phyloP scores from a whole-genome alignment of 805 yeast genomes.

The Myxozyma neotropica region DNA sequence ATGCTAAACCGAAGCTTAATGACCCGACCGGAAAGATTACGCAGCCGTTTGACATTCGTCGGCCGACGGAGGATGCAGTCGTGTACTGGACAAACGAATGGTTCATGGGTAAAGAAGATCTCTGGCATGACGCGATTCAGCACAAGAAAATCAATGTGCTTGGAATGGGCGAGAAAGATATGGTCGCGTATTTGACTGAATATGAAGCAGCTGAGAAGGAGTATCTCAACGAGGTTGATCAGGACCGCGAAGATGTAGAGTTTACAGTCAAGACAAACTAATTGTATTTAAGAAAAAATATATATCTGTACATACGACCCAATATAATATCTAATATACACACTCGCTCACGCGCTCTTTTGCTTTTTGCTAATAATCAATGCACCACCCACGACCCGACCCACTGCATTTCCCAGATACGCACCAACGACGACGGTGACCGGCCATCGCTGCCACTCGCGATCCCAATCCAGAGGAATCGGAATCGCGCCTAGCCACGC shows the following conservation, averaged over 20 bases:
- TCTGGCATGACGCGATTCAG: slow-evolving; percentile 20
- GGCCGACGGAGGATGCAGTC: slow-evolving; percentile 18
- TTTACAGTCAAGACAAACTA: background rate
- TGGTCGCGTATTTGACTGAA: slow-evolving; percentile 3
- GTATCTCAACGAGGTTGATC: background rate
- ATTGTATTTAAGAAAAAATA: background rate
- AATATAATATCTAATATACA: too few relatives aligned
- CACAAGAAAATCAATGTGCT: slow-evolving; percentile 18
- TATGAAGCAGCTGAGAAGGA: slow-evolving; percentile 3
- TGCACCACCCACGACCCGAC: slow-evolving; percentile 48
- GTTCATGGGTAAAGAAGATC: slow-evolving; percentile 26
- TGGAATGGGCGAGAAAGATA: slow-evolving; percentile 20
- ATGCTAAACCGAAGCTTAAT: background rate
- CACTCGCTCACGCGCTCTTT: background rate
- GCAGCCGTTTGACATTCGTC: slow-evolving; percentile 28
- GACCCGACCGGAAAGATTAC: background rate
- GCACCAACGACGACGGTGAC: slow-evolving; percentile 80
- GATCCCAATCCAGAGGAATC: slow-evolving; percentile 96
- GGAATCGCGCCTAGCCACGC: slow-evolving; percentile 94
- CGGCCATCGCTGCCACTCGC: slow-evolving; percentile 98
- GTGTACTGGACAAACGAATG: slow-evolving; percentile 32
- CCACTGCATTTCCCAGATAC: slow-evolving; percentile 70
- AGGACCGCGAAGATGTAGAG: background rate
- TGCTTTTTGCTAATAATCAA: background rate
- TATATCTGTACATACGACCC: too few relatives aligned